Evolutionary conservation across 306 rosid genomes (phyloP).

Genomic region (Quercus variabilis): DNA sequence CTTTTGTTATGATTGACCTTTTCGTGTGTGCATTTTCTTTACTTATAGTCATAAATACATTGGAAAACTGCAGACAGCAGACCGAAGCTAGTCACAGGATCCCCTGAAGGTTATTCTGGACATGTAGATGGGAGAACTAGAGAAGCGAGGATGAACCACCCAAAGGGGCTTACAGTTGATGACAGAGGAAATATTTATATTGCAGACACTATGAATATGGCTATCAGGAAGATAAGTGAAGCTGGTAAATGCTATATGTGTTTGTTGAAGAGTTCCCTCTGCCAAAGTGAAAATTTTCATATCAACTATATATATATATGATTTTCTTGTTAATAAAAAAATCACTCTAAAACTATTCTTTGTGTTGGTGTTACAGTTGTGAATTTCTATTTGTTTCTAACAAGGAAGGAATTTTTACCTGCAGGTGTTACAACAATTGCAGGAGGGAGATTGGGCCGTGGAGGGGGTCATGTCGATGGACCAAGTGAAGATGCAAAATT

Average conservation of each 20-base stretch:
- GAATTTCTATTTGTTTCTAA: slow-evolving; percentile 4
- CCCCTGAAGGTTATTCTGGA: slow-evolving; percentile 81
- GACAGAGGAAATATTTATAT: slow-evolving; percentile 88
- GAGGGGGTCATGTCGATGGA: slow-evolving; percentile 84
- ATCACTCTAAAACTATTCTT: neutral
- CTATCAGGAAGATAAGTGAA: slow-evolving; percentile 89
- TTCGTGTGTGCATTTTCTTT: slow-evolving; percentile 11
- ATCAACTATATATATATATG: no score
- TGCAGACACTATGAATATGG: slow-evolving; percentile 86
- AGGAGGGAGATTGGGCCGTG: slow-evolving; percentile 78
- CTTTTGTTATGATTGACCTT: neutral
- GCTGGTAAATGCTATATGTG: slow-evolving; percentile 43
- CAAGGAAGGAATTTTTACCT: slow-evolving; percentile 21
- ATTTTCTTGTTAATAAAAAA: no score
- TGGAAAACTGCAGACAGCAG: slow-evolving; percentile 69
- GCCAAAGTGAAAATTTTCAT: neutral
- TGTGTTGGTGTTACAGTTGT: neutral
- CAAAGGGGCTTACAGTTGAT: slow-evolving; percentile 84
- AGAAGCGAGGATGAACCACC: slow-evolving; percentile 87
- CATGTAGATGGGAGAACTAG: slow-evolving; percentile 83
- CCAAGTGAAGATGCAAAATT: slow-evolving; percentile 91
- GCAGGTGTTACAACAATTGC: slow-evolving; percentile 92
- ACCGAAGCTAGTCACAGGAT: slow-evolving; percentile 79
- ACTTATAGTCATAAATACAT: slow-evolving; percentile 5
- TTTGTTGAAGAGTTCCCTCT: neutral